These are phyloP conservation scores for Jasminum sambac DNA, from an alignment of 257 asterid genomes.

Conservation along the genomic window DNA sequence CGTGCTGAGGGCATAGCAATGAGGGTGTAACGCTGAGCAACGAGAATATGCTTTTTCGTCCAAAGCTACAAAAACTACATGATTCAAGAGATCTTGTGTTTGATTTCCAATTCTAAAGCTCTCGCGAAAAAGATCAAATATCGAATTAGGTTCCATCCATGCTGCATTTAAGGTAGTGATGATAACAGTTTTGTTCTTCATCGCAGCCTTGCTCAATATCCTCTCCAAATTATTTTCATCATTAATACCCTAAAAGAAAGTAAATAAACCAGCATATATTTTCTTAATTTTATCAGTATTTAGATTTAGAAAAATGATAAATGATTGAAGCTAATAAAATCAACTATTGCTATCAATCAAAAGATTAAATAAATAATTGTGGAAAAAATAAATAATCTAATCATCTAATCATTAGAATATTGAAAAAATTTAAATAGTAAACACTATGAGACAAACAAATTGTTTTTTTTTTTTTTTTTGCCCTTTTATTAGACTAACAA, in stretches of 20 bases:
- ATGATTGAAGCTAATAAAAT: no score
- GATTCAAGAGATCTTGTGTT: constrained; percentile 26
- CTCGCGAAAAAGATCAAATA: constrained; percentile 39
- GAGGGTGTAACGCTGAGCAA: constrained; percentile 21
- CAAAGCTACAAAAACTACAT: constrained; percentile 37
- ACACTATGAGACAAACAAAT: no score
- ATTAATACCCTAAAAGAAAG: neutral
- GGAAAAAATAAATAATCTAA: no score
- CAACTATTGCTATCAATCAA: no score
- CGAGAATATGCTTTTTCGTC: constrained; percentile 34
- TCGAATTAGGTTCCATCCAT: constrained; percentile 33
- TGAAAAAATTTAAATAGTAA: no score
- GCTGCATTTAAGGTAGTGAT: constrained; percentile 36
- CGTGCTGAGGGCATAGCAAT: constrained; percentile 31
- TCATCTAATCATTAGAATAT: no score
- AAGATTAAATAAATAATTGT: no score
- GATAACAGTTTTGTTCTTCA: constrained; percentile 34
- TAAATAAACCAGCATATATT: no score
- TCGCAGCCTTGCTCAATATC: constrained; percentile 28
- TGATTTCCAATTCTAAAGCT: constrained; percentile 32
- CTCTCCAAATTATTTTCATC: constrained; percentile 25
- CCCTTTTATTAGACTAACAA: no score
- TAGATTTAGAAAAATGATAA: no score
- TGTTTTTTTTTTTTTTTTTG: no score
- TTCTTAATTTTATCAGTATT: neutral